These are phyloP conservation scores for Apiotrichum sp. DNA, from an alignment of 1,284 basidiomycete genomes.

Conservation along the genomic window DNA sequence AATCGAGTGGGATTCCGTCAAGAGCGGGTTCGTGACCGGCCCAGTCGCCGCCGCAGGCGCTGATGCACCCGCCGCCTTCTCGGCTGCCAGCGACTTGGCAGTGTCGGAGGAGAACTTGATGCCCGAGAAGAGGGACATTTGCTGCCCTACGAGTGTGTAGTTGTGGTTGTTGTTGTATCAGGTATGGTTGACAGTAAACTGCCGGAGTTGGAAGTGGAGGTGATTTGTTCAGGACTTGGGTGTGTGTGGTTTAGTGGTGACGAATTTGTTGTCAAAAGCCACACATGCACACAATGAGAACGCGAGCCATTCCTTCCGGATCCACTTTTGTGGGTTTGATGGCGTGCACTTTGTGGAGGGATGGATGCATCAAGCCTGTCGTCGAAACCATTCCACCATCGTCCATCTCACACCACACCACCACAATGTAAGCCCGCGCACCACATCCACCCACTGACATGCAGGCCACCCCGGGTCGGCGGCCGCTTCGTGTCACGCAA, in stretches of 20 bases:
- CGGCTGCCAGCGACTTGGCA: conserved; percentile 18
- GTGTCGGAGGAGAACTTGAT: conserved; percentile 35
- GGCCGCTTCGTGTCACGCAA: conserved; percentile 24
- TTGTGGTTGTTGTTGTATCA: not conserved
- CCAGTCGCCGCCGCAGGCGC: not conserved
- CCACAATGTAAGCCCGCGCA: conserved; percentile 5
- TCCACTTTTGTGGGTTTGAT: no score
- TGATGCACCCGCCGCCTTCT: not conserved
- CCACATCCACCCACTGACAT: not conserved
- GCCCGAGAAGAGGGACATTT: conserved; percentile 44
- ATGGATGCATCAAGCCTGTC: no score
- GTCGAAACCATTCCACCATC: no score
- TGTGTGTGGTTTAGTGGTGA: no score
- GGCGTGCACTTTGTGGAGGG: no score
- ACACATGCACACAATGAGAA: not conserved
- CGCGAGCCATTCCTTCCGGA: no score
- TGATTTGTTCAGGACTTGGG: no score
- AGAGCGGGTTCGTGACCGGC: not conserved
- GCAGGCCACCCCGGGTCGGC: conserved; percentile 10
- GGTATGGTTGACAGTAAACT: not conserved
- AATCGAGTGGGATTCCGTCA: not conserved
- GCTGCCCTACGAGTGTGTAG: no score
- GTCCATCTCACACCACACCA: not conserved
- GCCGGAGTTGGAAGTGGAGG: no score
- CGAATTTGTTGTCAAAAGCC: no score